Conservation (phyloP, 345 rosid genomes). For the Populus alba region DNA sequence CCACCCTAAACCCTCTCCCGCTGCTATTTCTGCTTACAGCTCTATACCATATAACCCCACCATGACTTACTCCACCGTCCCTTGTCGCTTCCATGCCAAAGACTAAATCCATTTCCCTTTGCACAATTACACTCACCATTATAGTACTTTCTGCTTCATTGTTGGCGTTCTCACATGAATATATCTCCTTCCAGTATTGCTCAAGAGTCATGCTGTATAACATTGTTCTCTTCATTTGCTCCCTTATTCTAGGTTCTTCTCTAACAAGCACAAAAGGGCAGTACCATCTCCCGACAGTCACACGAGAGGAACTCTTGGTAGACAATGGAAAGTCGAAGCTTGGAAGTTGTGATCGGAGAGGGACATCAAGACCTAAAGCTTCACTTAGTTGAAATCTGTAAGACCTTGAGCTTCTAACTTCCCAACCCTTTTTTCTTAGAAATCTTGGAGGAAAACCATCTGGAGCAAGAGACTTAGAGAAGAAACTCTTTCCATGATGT, state of each 20-base stretch:
- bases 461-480: constrained; percentile 47
- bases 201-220: constrained; percentile 59
- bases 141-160: constrained; percentile 16
- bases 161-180: constrained; percentile 31
- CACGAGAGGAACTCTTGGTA: constrained; percentile 33
- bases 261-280: constrained; percentile 69
- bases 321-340: constrained; percentile 40
- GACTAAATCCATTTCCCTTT: constrained; percentile 42
- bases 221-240: constrained; percentile 54
- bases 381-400: constrained; percentile 42
- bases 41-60: constrained; percentile 59
- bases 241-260: constrained; percentile 39
- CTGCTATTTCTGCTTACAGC: constrained; percentile 16
- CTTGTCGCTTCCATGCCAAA: constrained; percentile 45
- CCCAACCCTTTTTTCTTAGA: constrained; percentile 68
- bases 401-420: constrained; percentile 34
- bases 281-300: constrained; percentile 68
- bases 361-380: constrained; percentile 60
- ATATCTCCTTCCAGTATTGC: constrained; percentile 70
- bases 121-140: constrained; percentile 32
- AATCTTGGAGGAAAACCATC: constrained; percentile 58
- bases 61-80: constrained; percentile 28
- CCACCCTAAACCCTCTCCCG: constrained; percentile 34
- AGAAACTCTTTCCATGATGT: constrained; percentile 39
- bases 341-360: constrained; percentile 55